Evolutionary conservation across 192 early-diverging fungal species (phyloP), one percentile per base, ranked within the genome.

Genomic region (Dissophora ornata): DNA sequence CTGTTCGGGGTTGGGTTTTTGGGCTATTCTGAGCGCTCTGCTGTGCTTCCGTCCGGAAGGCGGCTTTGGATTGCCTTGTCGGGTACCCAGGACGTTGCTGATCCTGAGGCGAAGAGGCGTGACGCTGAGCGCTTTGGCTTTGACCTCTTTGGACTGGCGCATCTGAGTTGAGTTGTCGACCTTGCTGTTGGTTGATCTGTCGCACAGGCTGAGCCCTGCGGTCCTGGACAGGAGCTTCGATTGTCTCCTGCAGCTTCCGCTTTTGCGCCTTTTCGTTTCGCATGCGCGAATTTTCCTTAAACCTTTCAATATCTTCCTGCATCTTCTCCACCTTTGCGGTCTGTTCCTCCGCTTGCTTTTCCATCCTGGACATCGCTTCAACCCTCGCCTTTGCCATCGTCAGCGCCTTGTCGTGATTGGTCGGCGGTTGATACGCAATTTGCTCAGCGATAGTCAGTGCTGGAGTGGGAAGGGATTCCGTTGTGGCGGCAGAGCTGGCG

Each of bases 151-250:
- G 24, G 5, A 26, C 46, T 22, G 55, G 26, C 19, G 47, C 21
- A 32, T 74, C 70, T 9, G 38, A 19, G 18, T 59, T 59, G 12
- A 42, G 22, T 6, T 45, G 54, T n/a, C 33, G 51, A 21, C 63
- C 64, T 44, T 61, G 62, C 19, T 75, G 71, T 40, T 77, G 73
- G 10, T 77, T 66, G 16, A 67, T 77, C 32, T 62, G 65, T 0
- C 73, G 59, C 11, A 77, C 64, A 19, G 73, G 73, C 13, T 77
- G 73, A 4, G 65, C 63, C 2, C 73, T 58, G 24, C 73, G 73
- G 24, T 77, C 73, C 47, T 77, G 73, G 11, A 57, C 44, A 13
- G 58, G 58, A 3, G 38, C 29, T 30, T 77, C 73, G 8, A 29
- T 65, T 7, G 29, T 53, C 30, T 77, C 73, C 52, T 57, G 73